These are phyloP conservation scores for Crucibulum laeve DNA, from an alignment of 768 basidiomycete species.

Conservation along the genomic window DNA sequence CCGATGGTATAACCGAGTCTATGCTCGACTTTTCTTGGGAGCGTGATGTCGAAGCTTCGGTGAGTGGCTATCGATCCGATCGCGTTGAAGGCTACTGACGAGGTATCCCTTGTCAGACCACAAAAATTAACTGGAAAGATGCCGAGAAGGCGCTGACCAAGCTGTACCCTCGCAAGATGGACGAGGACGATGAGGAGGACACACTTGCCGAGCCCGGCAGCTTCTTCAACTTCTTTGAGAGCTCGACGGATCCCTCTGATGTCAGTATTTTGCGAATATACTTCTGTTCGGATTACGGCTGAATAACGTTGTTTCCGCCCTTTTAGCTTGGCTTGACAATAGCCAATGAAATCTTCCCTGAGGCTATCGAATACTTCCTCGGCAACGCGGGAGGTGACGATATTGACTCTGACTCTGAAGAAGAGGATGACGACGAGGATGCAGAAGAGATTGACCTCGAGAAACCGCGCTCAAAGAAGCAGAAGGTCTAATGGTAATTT, in stretches of 20 bases:
- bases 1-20: slow-evolving; percentile 69
- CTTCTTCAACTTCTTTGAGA: slow-evolving; percentile 88
- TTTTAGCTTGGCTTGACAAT: slow-evolving; percentile 68
- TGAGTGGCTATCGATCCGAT: slow-evolving; percentile 27
- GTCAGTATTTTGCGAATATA: slow-evolving; percentile 34
- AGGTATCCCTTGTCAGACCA: slow-evolving; percentile 34
- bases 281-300: not conserved
- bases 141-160: slow-evolving; percentile 73
- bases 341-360: slow-evolving; percentile 75
- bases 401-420: slow-evolving; percentile 61
- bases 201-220: slow-evolving; percentile 65
- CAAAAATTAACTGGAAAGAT: slow-evolving; percentile 80
- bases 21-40: slow-evolving; percentile 84
- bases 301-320: slow-evolving; percentile 1
- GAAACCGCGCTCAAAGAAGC: slow-evolving; percentile 75
- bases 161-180: slow-evolving; percentile 62
- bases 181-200: slow-evolving; percentile 62
- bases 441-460: slow-evolving; percentile 87
- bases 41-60: slow-evolving; percentile 64
- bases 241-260: slow-evolving; percentile 58
- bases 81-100: slow-evolving; percentile 5
- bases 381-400: slow-evolving; percentile 60
- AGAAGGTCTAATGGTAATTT: slow-evolving; percentile 59
- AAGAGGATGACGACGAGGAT: slow-evolving; percentile 72
- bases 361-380: slow-evolving; percentile 79